Base-by-base conservation (phyloP, 305 asterid genomes). In the Salvia sclarea region DNA sequence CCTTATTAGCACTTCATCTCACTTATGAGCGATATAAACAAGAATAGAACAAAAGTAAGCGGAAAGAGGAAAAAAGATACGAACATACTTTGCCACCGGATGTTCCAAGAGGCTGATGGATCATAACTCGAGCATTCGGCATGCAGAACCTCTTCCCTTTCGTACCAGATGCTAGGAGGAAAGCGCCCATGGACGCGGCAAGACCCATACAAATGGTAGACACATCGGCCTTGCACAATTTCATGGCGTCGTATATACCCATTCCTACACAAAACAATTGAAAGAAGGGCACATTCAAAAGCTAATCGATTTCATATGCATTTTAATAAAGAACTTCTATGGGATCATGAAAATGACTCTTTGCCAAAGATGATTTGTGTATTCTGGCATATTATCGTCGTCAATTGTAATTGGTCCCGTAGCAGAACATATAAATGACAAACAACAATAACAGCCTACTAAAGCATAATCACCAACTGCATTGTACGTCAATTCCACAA, bases 231-330 rank as follows among this genome's bases (percentile, higher is more conserved):
- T 89, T 91, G 88, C 96, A 88, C 79, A 84, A 31, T 75, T 90
- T 93, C 98, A 93, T 93, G 63, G 96, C 96, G 72, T 93, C 98
- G 70, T 93, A 90, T 66, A 93, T 93, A 56, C 96, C 98, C 94
- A 93, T 84, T 64, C 94, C 96, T 90, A 81, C 71, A 69, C 28
- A 54, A 61, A 73, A 54, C 59, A 80, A 52, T 66, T 68, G 11
- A 17, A 48, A 53, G 1, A 70, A 41, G n/a, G 52, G 50, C 61
- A 67, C 40, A 30, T 18, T 64, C 22, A 49, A 31, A 61, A 57
- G 44, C 68, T 61, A 38, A 37, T 43, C 41, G 61, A 48, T 24
- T 8, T 4, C 17, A 16, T 7, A 24, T 50, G 60, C 61, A 70
- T 53, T 40, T 31, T 50, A 0, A 24, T 41, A 41, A 17, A 31